Evolutionary conservation across 352 stramenopile species (phyloP), one percentile per base, ranked within the genome.

Genomic region (Globisporangium recalcitrans): DNA sequence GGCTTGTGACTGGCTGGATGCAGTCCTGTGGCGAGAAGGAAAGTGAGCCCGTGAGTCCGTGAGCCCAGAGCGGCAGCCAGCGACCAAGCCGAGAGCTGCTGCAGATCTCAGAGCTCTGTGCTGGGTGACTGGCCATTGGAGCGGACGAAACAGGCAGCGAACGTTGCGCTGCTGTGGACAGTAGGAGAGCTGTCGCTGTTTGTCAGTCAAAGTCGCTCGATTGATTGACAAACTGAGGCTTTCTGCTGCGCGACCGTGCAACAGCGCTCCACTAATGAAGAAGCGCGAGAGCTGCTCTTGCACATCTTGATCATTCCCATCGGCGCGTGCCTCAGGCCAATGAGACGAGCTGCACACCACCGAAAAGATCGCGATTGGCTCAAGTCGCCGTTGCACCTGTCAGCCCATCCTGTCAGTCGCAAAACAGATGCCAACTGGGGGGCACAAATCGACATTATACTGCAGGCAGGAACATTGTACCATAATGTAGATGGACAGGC

Each of bases 251-350:
- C 4, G n/a, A n/a, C n/a, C n/a, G 32, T 38, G 10, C 46, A 31
- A 26, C 22, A 31, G 11, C 26, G 22, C 22, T 38, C 32, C 32
- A 4, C 32, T 22, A 52, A 52, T 52, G 11, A 27, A 9, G 11
- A 26, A 52, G 19, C 9, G 21, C 22, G 44, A 49, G 19, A 49
- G 44, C 24, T 22, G 46, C 10, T 31, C 19, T 32, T 16, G 9
- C 24, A 53, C 47, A 53, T 53, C 47, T 22, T 34, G 47, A 21
- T 53, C 47, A 34, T 53, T 53, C 14, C 47, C n/a, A 53, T 53
- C 47, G 24, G 47, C 47, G 47, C 47, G 47, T 53, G 47, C 47
- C 47, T 53, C 13, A 24, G 24, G 13, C 47, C 47, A 53, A 53
- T 27, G 47, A 31, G 10, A 24, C 19, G 22, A 51, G 21, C 21